phyloP scores from a whole-genome alignment of 208 protist genomes.

The Leishmania turanica region DNA sequence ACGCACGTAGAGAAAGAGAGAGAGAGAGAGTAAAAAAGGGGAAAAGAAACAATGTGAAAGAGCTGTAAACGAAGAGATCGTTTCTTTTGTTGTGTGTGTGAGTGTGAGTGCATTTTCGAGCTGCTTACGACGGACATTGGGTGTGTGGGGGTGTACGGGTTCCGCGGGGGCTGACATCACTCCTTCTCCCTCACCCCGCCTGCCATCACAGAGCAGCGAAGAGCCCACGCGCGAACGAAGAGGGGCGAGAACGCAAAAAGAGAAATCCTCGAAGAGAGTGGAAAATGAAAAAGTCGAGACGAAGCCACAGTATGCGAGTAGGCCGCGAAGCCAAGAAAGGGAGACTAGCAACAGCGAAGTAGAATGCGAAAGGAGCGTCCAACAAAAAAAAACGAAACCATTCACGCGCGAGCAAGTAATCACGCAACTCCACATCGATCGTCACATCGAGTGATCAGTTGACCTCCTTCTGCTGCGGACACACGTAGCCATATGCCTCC shows the following conservation, averaged over 20 bases:
- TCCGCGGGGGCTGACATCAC: neutral
- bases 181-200: neutral
- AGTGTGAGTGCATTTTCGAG: neutral
- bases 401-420: neutral
- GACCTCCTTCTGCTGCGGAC: too few species aligned
- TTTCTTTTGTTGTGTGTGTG: neutral
- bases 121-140: neutral
- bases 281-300: neutral
- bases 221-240: neutral
- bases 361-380: neutral
- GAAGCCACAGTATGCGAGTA: neutral
- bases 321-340: neutral
- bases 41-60: neutral
- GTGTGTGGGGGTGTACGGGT: neutral
- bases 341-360: neutral
- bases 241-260: neutral
- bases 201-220: neutral
- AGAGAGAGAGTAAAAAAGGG: slow-evolving; percentile 13
- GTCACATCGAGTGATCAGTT: neutral
- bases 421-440: neutral
- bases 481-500: neutral
- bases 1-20: slow-evolving; percentile 21
- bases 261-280: neutral
- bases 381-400: too few species aligned
- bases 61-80: slow-evolving; percentile 19